Evolutionary conservation across 371 early-diverging fungal genomes (phyloP), one percentile per base, ranked within the genome.

Genomic region (Nematocida minor): DNA sequence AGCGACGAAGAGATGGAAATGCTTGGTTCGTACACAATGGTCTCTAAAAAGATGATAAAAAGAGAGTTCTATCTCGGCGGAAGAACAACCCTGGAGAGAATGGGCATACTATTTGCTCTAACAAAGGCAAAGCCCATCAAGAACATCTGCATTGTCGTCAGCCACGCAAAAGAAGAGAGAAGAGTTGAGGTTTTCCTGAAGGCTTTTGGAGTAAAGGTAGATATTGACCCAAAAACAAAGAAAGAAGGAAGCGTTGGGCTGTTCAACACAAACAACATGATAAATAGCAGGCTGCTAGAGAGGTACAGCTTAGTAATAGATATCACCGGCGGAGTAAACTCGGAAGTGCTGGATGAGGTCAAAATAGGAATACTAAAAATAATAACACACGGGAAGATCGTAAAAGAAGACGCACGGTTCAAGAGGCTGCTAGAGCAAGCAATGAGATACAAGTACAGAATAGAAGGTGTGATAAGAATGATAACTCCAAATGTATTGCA

Each of bases 401-500:
- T 6, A 9, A 22, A 44, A 18, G 46, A 47, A 38, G 60, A 38
- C 7, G 22, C 1, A 14, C 6, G 41, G 31, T 74, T 74, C 38
- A 38, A 16, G 14, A 40, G 16, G 60, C 18, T 74, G 7, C 22
- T 44, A 32, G 63, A 74, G 3, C 22, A 31, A 46, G 77, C 64
- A 6, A 4, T 62, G 16, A 20, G n/a, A 36, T 74, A 74, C 36
- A 74, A 74, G 32, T 74, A 74, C 77, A 34, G 77, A 20, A 74
- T 74, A 74, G 77, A 74, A 36, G 66, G 77, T 48, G 66, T 74
- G 4, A 20, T 74, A 20, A 16, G 16, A 1, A 11, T 60, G 16
- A 74, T 66, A 16, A 64, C 62, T 7, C 3, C 49, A 22, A 27
- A 62, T 14, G 49, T 74, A 7, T 14, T 74, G 4, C 7, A 32